Evolutionary conservation across 805 yeast genomes (phyloP).

Genomic region (Isabelozyma pseudorhagii): DNA sequence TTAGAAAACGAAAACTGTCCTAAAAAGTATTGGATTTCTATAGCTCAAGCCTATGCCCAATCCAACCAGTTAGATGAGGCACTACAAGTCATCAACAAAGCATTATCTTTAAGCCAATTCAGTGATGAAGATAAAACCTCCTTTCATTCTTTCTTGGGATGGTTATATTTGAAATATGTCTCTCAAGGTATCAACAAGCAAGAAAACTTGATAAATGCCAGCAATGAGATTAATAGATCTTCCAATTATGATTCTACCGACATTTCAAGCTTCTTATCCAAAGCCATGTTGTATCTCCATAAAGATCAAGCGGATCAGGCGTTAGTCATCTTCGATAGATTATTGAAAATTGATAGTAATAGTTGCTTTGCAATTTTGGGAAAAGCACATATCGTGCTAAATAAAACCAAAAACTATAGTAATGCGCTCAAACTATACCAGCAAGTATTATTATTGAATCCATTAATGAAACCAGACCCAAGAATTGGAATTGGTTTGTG

Average conservation of each 20-base stretch:
- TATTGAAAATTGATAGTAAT: conserved; percentile 50
- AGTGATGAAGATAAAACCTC: conserved; percentile 43
- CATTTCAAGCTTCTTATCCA: conserved; percentile 54
- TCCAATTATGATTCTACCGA: conserved; percentile 8
- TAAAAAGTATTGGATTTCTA: conserved; percentile 76
- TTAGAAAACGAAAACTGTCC: conserved; percentile 78
- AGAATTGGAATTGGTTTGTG: conserved; percentile 93
- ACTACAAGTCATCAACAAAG: conserved; percentile 57
- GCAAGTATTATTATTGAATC: conserved; percentile 72
- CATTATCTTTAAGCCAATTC: conserved; percentile 42
- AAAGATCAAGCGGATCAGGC: conserved; percentile 70
- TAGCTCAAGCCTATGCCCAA: conserved; percentile 77
- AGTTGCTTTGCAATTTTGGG: conserved; percentile 78
- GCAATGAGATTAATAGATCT: conserved; percentile 16
- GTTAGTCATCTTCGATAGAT: conserved; percentile 60
- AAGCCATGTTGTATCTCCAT: conserved; percentile 61
- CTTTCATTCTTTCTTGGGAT: conserved; percentile 62
- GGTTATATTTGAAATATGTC: conserved; percentile 59
- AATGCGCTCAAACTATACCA: conserved; percentile 82
- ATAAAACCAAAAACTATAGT: conserved; percentile 62
- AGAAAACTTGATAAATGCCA: conserved; percentile 20
- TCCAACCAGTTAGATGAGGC: conserved; percentile 60
- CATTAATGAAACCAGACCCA: conserved; percentile 83
- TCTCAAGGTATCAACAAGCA: conserved; percentile 23
- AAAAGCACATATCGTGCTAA: conserved; percentile 76